A percentile compares a stretch with the other conserved stretches of the same genome.
phyloP scores from a whole-genome alignment of 2,329 filamentous ascomycete species.

The Xylaria sp. region DNA sequence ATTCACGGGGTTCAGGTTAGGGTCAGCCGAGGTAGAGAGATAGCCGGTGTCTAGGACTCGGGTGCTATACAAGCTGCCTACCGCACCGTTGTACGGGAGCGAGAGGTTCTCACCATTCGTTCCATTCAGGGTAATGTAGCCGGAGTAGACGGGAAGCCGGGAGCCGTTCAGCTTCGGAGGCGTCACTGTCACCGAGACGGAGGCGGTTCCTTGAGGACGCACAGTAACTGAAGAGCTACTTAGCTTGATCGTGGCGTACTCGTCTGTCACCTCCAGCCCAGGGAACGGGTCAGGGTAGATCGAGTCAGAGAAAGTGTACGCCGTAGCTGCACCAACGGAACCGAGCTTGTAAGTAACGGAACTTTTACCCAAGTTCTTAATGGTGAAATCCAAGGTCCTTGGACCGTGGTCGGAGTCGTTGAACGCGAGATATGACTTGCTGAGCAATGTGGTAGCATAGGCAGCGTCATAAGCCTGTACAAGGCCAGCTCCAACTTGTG shows the following conservation, averaged over 20 bases:
- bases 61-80: slow-evolving; percentile 53
- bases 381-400: slow-evolving; percentile 61
- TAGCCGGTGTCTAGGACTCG: slow-evolving; percentile 52
- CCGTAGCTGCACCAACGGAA: slow-evolving; percentile 62
- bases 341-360: slow-evolving; percentile 64
- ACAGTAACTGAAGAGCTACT: slow-evolving; percentile 50
- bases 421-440: slow-evolving; percentile 68
- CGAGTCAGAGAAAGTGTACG: slow-evolving; percentile 61
- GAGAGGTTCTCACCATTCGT: slow-evolving; percentile 53
- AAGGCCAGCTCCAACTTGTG: slow-evolving; percentile 70
- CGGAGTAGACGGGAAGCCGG: slow-evolving; percentile 61
- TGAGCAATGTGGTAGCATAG: slow-evolving; percentile 63
- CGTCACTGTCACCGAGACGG: slow-evolving; percentile 58
- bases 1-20: slow-evolving; percentile 42
- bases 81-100: slow-evolving; percentile 51
- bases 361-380: slow-evolving; percentile 64
- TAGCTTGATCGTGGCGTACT: slow-evolving; percentile 58
- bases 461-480: slow-evolving; percentile 70
- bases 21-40: slow-evolving; percentile 53
- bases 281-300: slow-evolving; percentile 58
- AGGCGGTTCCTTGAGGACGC: slow-evolving; percentile 48
- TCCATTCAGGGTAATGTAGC: slow-evolving; percentile 59
- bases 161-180: slow-evolving; percentile 54
- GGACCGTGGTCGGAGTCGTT: slow-evolving; percentile 71
- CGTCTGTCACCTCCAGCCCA: slow-evolving; percentile 54